These are phyloP conservation scores for Clavulina sp. DNA, from an alignment of 768 basidiomycete genomes.

Conservation along the genomic window DNA sequence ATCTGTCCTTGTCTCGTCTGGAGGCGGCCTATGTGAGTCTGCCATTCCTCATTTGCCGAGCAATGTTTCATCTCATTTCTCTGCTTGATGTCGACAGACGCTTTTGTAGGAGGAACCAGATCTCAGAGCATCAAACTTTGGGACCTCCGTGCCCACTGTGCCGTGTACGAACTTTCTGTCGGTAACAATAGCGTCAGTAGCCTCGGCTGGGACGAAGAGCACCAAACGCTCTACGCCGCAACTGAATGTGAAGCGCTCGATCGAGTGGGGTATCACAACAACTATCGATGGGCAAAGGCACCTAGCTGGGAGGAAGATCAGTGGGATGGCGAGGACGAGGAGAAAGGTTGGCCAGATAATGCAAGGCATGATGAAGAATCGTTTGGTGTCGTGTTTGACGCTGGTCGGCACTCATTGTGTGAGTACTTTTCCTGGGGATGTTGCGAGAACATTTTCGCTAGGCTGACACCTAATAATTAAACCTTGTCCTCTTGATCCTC, in stretches of 20 bases:
- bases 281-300: slow-evolving; percentile 15
- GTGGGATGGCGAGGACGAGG: slow-evolving; percentile 1
- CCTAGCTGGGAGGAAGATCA: slow-evolving; percentile 8
- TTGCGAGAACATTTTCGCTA: too few species aligned
- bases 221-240: slow-evolving; percentile 20
- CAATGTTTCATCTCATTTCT: not conserved
- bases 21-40: not conserved
- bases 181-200: slow-evolving; percentile 26
- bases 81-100: slow-evolving; percentile 13
- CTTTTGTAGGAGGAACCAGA: slow-evolving; percentile 19
- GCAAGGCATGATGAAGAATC: not conserved
- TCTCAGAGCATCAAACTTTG: slow-evolving; percentile 25
- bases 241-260: slow-evolving; percentile 21
- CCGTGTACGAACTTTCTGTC: slow-evolving; percentile 27
- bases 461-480: too few species aligned
- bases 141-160: slow-evolving; percentile 23
- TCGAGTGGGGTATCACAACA: slow-evolving; percentile 14
- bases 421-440: too few species aligned
- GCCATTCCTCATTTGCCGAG: not conserved
- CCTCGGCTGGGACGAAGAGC: slow-evolving; percentile 21
- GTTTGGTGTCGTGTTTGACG: not conserved
- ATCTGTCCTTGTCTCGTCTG: not conserved
- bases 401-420: not conserved
- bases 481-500: not conserved
- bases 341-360: not conserved